Base-by-base conservation (phyloP, 805 yeast genomes). In the Tetrapisispora nanseiensis region DNA sequence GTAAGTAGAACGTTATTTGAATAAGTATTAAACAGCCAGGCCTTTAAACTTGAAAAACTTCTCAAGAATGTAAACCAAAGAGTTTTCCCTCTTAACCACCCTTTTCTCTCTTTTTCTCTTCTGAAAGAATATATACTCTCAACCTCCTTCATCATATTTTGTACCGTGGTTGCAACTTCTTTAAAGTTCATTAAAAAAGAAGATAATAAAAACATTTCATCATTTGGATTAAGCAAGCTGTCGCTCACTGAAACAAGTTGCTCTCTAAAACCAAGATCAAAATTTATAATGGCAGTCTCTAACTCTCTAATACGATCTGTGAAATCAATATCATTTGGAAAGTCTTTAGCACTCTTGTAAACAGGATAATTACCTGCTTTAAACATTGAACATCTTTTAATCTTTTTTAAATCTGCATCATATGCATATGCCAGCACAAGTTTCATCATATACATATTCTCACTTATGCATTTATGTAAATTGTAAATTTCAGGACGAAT, bases 141-240 rank as follows among this genome's bases (percentile, higher is more conserved):
- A 0, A 62, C 45, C 27, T 60, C 61, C 10, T 56, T 59, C 46
- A 69, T 51, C 23, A 71, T 46, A 9, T 51, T 47, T 6, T 63
- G 51, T 3, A 65, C 52, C 1, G 59, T 45, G 33, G 61, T 56
- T 0, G 70, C 57, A 20, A 62, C 55, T 45, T 70, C 70, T 46
- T 71, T 66, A 35, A 70, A 58, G 48, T 74, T 74, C 57, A 73
- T 63, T 20, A 74, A 43, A 50, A 73, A 74, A 0, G 76, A 71
- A 1, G 78, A 71, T 3, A 74, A 42, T 13, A 74, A 49, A 46
- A 74, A 74, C 60, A 70, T 65, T 48, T 73, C 75, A 44, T 72
- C 77, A 40, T 70, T 63, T 10, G 77, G 76, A 29, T 67, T 54
- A 6, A 71, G 48, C 22, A 61, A 51, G 33, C 62, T 61, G 13